Percentiles rank a stretch among this genome's conserved stretches.
phyloP scores from a whole-genome alignment of 345 rosid genomes.

The Raphanus raphanistrum region DNA sequence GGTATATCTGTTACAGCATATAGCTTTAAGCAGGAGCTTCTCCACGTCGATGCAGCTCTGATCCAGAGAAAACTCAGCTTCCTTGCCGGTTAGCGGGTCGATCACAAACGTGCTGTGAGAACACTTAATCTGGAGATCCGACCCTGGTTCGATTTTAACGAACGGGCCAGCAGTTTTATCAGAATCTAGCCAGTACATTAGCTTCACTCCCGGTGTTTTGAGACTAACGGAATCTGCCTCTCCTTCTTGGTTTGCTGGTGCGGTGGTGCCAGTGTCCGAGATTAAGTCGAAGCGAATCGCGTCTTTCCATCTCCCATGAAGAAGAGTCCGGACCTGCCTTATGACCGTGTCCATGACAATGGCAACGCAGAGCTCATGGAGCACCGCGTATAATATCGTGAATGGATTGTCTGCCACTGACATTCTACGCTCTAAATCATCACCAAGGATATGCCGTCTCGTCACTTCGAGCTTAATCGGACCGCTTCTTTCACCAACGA shows the following conservation, averaged over 20 bases:
- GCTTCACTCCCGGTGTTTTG: slow-evolving; percentile 86
- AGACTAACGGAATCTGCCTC: slow-evolving; percentile 76
- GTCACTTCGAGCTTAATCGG: slow-evolving; percentile 68
- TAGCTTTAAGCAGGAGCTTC: slow-evolving; percentile 84
- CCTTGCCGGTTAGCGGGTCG: slow-evolving; percentile 79
- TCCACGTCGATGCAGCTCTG: slow-evolving; percentile 92
- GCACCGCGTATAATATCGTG: slow-evolving; percentile 63
- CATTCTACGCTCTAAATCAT: slow-evolving; percentile 98
- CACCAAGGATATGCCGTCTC: slow-evolving; percentile 81
- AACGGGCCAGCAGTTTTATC: slow-evolving; percentile 70
- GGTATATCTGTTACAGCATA: slow-evolving; percentile 83
- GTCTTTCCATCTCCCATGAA: slow-evolving; percentile 96
- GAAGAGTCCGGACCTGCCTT: slow-evolving; percentile 86
- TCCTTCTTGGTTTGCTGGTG: slow-evolving; percentile 67
- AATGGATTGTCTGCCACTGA: slow-evolving; percentile 87
- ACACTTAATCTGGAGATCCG: slow-evolving; percentile 78
- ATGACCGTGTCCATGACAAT: slow-evolving; percentile 93
- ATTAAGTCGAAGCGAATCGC: slow-evolving; percentile 83
- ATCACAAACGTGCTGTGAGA: slow-evolving; percentile 74
- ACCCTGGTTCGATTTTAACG: slow-evolving; percentile 88
- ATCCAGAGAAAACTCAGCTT: slow-evolving; percentile 77
- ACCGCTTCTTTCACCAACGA: slow-evolving; percentile 93
- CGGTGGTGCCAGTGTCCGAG: slow-evolving; percentile 66
- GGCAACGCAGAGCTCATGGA: slow-evolving; percentile 89
- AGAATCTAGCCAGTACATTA: slow-evolving; percentile 79